Evolutionary conservation across 2,329 filamentous ascomycete genomes (phyloP).

Genomic region (Epichloe baconii): DNA sequence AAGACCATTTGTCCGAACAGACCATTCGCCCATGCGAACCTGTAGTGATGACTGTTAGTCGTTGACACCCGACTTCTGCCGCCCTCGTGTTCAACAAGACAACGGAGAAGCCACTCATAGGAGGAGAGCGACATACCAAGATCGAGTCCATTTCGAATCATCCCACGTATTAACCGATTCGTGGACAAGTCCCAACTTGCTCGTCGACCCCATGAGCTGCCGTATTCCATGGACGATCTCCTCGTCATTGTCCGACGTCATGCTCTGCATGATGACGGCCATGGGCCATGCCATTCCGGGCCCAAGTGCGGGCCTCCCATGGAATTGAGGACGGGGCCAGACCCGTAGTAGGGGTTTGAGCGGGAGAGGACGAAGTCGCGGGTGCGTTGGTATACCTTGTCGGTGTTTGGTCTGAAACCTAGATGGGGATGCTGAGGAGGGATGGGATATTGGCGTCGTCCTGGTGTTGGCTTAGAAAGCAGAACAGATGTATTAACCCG

Average conservation of each 20-base stretch:
- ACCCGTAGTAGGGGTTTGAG: conserved; percentile 62
- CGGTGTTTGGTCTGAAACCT: conserved; percentile 46
- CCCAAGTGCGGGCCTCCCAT: conserved; percentile 40
- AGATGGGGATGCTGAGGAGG: conserved; percentile 46
- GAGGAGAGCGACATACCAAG: conserved; percentile 17
- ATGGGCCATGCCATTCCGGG: conserved; percentile 75
- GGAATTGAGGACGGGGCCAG: conserved; percentile 36
- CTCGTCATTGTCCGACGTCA: conserved; percentile 62
- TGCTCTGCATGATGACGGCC: conserved; percentile 64
- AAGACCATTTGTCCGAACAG: conserved; percentile 76
- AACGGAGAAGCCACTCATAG: not conserved
- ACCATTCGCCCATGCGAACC: conserved; percentile 83
- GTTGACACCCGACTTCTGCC: too few relatives aligned
- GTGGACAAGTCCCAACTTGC: conserved; percentile 64
- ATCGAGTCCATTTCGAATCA: conserved; percentile 20
- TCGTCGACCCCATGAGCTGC: conserved; percentile 54
- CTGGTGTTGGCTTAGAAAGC: conserved; percentile 4
- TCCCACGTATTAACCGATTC: conserved; percentile 37
- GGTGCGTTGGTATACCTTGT: conserved; percentile 55
- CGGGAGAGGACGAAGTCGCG: conserved; percentile 58
- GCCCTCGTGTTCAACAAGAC: not conserved
- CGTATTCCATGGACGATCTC: conserved; percentile 59
- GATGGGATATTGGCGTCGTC: conserved; percentile 53
- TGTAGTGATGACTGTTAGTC: conserved; percentile 17
- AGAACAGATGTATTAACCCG: not conserved